Percentiles rank a stretch among this genome's conserved stretches.
Conservation (phyloP, 768 basidiomycete species). For the Psilocybe azurescens region DNA sequence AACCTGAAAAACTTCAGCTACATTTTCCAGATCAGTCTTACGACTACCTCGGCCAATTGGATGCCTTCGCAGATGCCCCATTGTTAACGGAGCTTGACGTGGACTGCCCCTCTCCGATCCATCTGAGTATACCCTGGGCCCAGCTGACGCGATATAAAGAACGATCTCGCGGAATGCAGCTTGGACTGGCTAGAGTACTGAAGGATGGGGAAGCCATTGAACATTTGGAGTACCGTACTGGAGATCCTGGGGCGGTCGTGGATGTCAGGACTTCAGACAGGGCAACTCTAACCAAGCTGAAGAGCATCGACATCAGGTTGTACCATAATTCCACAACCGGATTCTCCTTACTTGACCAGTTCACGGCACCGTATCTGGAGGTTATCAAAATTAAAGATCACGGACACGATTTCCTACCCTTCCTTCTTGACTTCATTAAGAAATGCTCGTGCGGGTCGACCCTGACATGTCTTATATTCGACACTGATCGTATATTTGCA, state of each 20-base stretch:
- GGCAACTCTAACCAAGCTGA: neutral
- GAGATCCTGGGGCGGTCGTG: neutral
- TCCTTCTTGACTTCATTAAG: neutral
- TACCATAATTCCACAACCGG: neutral
- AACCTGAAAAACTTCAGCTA: too few species aligned
- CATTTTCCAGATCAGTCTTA: neutral
- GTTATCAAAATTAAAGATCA: neutral
- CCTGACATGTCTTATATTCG: neutral
- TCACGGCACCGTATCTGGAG: neutral
- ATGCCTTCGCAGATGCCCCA: neutral
- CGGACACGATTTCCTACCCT: neutral
- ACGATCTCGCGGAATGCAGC: neutral
- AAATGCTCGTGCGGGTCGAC: neutral
- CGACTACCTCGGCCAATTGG: neutral
- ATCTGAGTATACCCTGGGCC: constrained; percentile 1
- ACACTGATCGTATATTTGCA: neutral
- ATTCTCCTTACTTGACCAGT: neutral
- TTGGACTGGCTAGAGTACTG: neutral
- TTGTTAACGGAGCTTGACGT: neutral
- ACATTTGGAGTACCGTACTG: constrained; percentile 3
- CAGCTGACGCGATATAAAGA: constrained; percentile 3
- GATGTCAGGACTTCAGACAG: neutral
- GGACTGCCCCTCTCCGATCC: neutral
- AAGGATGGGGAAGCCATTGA: neutral
- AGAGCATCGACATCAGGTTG: neutral